phyloP scores from a whole-genome alignment of 805 yeast genomes.

The Wickerhamiella occidentalis region DNA sequence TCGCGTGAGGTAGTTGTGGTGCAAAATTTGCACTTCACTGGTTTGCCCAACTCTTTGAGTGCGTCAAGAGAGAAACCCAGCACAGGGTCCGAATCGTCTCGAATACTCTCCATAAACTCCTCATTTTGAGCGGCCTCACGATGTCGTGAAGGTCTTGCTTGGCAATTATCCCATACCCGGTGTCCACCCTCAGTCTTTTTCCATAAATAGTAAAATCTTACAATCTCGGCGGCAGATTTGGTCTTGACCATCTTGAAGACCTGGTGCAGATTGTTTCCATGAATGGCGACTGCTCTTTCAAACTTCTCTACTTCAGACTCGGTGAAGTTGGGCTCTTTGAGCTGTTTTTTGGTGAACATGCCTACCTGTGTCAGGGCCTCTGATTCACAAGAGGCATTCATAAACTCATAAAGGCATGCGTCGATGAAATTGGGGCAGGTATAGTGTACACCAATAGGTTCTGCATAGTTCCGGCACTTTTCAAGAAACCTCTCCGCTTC shows the following conservation, averaged over 20 bases:
- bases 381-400: slow-evolving; percentile 41
- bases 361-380: slow-evolving; percentile 39
- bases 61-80: slow-evolving; percentile 53
- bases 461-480: slow-evolving; percentile 46
- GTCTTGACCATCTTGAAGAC: slow-evolving; percentile 60
- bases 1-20: slow-evolving; percentile 39
- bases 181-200: slow-evolving; percentile 71
- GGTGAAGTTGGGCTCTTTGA: slow-evolving; percentile 69
- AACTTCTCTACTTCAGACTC: slow-evolving; percentile 52
- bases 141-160: slow-evolving; percentile 54
- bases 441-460: slow-evolving; percentile 39
- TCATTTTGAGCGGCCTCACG: slow-evolving; percentile 19
- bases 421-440: slow-evolving; percentile 77
- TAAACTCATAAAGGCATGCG: slow-evolving; percentile 44
- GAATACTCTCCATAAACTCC: slow-evolving; percentile 37
- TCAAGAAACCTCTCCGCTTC: slow-evolving; percentile 44
- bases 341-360: slow-evolving; percentile 40
- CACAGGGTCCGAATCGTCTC: slow-evolving; percentile 52
- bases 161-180: slow-evolving; percentile 68
- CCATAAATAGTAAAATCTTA: slow-evolving; percentile 83
- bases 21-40: slow-evolving; percentile 64
- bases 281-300: slow-evolving; percentile 58
- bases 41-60: slow-evolving; percentile 30
- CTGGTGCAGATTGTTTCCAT: slow-evolving; percentile 70
- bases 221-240: slow-evolving; percentile 66